Evolutionary conservation across 139 green algal genomes (phyloP).

Genomic region (Gonium pectorale): DNA sequence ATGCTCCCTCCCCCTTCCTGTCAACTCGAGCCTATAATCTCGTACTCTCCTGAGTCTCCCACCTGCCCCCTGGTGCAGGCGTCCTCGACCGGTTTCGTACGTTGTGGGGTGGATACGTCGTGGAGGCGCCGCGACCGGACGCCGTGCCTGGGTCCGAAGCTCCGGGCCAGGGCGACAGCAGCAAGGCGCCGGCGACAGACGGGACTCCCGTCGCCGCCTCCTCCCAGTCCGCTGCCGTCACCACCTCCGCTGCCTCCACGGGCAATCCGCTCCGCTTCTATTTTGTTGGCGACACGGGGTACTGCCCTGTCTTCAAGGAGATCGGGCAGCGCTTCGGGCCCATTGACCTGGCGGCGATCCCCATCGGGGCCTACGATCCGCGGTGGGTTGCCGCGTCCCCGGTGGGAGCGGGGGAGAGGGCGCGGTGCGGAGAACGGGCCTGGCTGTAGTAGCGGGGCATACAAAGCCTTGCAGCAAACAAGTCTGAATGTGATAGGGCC

Average conservation of each 20-base stretch:
- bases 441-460: too few species aligned
- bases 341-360: constrained; percentile 75
- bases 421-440: too few species aligned
- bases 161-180: background rate
- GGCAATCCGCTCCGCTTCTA: constrained; percentile 63
- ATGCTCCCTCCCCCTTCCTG: too few species aligned
- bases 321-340: constrained; percentile 74
- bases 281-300: constrained; percentile 86
- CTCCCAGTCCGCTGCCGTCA: background rate
- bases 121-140: constrained; percentile 22
- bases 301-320: constrained; percentile 76
- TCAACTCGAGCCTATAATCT: too few species aligned
- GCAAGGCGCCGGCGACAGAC: background rate
- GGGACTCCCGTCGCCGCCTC: background rate
- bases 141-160: too few species aligned
- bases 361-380: constrained; percentile 66
- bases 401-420: too few species aligned
- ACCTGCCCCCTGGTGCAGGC: too few species aligned
- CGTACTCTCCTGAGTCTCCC: too few species aligned
- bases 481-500: too few species aligned
- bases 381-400: constrained; percentile 38
- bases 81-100: constrained; percentile 60
- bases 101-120: constrained; percentile 80
- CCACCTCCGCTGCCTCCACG: background rate
- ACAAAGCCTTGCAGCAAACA: too few species aligned